A percentile compares a stretch with the other conserved stretches of the same genome.
Conservation (phyloP, 257 asterid species). For the Hygrophila difformis region DNA sequence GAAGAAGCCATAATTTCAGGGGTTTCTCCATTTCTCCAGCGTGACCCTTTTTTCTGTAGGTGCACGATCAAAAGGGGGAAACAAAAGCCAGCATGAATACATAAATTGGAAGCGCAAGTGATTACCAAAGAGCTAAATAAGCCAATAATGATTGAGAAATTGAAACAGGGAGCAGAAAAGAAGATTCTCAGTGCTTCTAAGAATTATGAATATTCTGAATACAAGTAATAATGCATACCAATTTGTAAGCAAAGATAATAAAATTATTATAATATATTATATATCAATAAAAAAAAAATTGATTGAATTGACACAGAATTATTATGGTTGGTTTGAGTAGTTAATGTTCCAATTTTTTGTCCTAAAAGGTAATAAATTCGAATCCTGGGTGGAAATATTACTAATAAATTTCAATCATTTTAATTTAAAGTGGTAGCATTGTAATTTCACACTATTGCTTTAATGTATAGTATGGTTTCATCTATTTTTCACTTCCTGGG, state of each 20-base stretch:
- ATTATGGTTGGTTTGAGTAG: no score
- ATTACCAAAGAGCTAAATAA: neutral
- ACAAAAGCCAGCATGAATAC: neutral
- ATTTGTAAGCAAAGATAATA: no score
- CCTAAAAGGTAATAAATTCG: neutral
- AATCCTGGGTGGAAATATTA: constrained; percentile 3
- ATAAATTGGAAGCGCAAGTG: constrained; percentile 12
- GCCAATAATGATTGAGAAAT: neutral
- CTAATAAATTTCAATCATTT: no score
- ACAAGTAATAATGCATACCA: no score
- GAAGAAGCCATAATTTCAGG: constrained; percentile 56
- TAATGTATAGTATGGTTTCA: no score
- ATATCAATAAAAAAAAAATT: no score
- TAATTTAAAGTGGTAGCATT: no score
- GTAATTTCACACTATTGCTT: no score
- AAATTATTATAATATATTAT: no score
- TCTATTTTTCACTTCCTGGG: no score
- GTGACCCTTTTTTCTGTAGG: constrained; percentile 67
- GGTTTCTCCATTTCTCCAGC: constrained; percentile 62
- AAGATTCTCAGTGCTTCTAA: neutral
- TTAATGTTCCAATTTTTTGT: neutral
- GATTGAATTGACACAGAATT: no score
- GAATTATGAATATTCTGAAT: no score
- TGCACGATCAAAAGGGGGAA: constrained; percentile 3
- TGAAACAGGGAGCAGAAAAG: constrained; percentile 1